Percentiles rank a stretch among this genome's conserved stretches.
Evolutionary conservation across 768 basidiomycete species (phyloP).

Genomic region (Tulasnella sp.): DNA sequence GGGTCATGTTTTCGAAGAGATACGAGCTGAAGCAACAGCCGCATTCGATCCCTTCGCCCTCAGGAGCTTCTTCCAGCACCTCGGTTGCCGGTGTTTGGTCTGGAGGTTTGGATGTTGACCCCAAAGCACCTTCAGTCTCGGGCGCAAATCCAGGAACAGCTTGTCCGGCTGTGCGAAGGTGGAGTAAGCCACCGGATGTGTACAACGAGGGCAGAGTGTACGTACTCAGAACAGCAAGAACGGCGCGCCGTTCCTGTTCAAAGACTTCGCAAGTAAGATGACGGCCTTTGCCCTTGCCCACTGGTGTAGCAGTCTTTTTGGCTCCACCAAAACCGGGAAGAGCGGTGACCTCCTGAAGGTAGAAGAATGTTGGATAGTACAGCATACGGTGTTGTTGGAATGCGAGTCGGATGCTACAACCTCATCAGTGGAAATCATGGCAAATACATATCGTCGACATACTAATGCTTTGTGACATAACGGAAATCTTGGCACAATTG

Average conservation of each 20-base stretch:
- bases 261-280: slow-evolving; percentile 29
- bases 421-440: not conserved
- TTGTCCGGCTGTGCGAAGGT: not conserved
- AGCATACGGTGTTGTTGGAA: slow-evolving; percentile 33
- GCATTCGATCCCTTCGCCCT: slow-evolving; percentile 59
- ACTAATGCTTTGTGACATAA: slow-evolving; percentile 39
- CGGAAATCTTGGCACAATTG: slow-evolving; percentile 48
- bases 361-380: slow-evolving; percentile 56
- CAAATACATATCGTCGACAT: not conserved
- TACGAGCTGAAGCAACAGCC: slow-evolving; percentile 74
- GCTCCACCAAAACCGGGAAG: slow-evolving; percentile 18
- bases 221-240: slow-evolving; percentile 28
- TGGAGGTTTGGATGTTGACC: slow-evolving; percentile 21
- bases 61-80: slow-evolving; percentile 33
- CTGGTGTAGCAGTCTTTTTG: slow-evolving; percentile 19
- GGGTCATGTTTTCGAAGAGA: slow-evolving; percentile 68
- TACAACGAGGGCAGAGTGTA: not conserved
- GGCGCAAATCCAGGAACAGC: not conserved
- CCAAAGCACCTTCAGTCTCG: not conserved
- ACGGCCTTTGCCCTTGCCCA: slow-evolving; percentile 18
- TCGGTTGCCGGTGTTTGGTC: slow-evolving; percentile 32
- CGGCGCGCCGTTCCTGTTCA: slow-evolving; percentile 35
- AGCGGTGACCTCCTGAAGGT: slow-evolving; percentile 31
- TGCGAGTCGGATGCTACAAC: slow-evolving; percentile 31
- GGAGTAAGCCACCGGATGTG: not conserved